Base-by-base conservation (phyloP, 2,329 filamentous ascomycete genomes). In the Alternaria dauci region DNA sequence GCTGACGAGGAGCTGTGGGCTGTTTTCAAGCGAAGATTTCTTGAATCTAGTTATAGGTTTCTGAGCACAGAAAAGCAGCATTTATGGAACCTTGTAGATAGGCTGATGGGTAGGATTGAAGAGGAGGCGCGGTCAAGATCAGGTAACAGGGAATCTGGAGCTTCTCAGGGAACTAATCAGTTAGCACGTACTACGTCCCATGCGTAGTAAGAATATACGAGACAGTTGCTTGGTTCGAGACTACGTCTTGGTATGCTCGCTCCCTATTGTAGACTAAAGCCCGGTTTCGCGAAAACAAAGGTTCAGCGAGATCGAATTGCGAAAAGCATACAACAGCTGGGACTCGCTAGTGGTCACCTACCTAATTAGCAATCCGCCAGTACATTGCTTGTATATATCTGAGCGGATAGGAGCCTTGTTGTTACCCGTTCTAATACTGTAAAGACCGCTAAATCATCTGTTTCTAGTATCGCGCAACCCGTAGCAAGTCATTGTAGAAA, bases 1-100 rank as follows among this genome's bases (percentile, higher is more conserved):
- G 56, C 53, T 38, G 63, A 68, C 50, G 23, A 62, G 23, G 32
- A 55, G 36, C 51, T 70, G n/a, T 53, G 51, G 38, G 11, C 6
- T 5, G 18, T 23, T 12, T 41, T 41, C 18, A 41, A 41, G 18
- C 18, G 12, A 23, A 23, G 18, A 41, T 41, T 23, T 9, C 11
- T 41, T 12, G 3, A 14, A 1, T 7, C 39, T 23, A 41, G 39
- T 41, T 23, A 14, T 4, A 41, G 9, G 11, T 12, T 41, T 8
- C 36, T 39, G 5, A n/a, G 36, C 11, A 9, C 5, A 23, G 18
- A 8, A 23, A 41, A 18, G 2, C 18, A 12, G 39, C 18, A 23
- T 14, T 2, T 23, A 23, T 23, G 39, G 18, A 5, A 23, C 7
- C 39, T 41, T 23, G 18, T 18, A 23, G 18, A 23, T 4, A 41